Conservation (phyloP, 306 rosid species). For the Dalbergia cultrata region DNA sequence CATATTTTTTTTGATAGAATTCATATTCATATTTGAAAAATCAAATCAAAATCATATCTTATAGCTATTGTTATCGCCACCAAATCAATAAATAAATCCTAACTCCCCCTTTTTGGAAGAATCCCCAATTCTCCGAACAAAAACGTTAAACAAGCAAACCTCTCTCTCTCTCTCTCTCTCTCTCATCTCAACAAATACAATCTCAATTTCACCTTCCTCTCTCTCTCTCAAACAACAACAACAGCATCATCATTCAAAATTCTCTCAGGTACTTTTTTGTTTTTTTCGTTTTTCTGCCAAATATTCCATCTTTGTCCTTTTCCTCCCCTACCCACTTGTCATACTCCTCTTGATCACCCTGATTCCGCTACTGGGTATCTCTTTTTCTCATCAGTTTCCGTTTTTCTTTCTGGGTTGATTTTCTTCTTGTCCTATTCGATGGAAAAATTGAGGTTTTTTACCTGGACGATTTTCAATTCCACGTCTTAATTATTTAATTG, state of each 20-base stretch:
- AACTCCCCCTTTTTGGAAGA: slow-evolving; percentile 39
- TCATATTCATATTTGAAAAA: too few relatives aligned
- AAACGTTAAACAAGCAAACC: not conserved
- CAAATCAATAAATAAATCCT: not conserved
- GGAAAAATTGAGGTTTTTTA: slow-evolving; percentile 13
- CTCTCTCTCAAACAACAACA: slow-evolving; percentile 36
- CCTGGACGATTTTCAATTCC: slow-evolving; percentile 5
- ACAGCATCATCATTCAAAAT: slow-evolving; percentile 39
- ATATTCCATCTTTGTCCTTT: slow-evolving; percentile 31
- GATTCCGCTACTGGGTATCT: slow-evolving; percentile 36
- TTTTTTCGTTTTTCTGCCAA: not conserved
- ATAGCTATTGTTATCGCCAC: not conserved
- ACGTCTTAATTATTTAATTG: not conserved
- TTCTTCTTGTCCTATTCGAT: not conserved
- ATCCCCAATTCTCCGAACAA: not conserved
- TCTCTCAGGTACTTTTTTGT: slow-evolving; percentile 50
- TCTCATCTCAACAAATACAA: not conserved
- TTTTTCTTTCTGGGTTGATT: slow-evolving; percentile 25
- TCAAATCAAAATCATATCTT: not conserved
- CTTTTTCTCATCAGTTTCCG: slow-evolving; percentile 27
- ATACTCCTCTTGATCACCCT: slow-evolving; percentile 43
- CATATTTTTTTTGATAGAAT: too few relatives aligned
- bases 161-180: not conserved
- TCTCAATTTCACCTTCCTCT: slow-evolving; percentile 2
- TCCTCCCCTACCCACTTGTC: slow-evolving; percentile 29